Conservation (phyloP, 139 green algal species). For the Desmodesmus armatus region DNA sequence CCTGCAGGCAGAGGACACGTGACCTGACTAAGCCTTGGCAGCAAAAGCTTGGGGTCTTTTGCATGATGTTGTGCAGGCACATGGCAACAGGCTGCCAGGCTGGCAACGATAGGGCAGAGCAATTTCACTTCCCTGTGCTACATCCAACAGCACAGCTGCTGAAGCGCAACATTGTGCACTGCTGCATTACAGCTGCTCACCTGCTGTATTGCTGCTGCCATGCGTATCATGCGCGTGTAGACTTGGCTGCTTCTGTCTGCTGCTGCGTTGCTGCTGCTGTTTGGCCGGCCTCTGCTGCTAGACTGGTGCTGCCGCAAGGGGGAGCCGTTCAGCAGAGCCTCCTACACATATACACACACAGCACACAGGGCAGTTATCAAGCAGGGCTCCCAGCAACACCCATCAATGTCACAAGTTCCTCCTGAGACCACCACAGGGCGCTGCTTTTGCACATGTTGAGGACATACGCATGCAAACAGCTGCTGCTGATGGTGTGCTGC, state of each 20-base stretch:
- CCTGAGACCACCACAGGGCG: too few species aligned
- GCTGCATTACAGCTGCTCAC: conserved; percentile 20
- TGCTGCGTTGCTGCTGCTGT: conserved; percentile 6
- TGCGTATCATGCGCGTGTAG: conserved; percentile 9
- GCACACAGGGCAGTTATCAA: too few species aligned
- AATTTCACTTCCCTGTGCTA: not conserved
- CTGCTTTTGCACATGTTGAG: too few species aligned
- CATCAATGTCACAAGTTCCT: too few species aligned
- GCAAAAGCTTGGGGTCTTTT: not conserved
- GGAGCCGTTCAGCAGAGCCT: too few species aligned
- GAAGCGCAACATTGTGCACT: too few species aligned
- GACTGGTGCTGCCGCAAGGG: conserved; percentile 5
- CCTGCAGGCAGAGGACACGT: conserved; percentile 9
- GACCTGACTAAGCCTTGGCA: not conserved
- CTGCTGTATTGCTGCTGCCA: conserved; percentile 46
- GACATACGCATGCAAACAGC: too few species aligned
- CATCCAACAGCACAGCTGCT: too few species aligned
- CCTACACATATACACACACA: too few species aligned
- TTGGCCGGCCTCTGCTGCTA: conserved; percentile 21
- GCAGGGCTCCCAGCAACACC: too few species aligned
- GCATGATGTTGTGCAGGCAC: not conserved
- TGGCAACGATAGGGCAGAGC: not conserved
- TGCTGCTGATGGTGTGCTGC: conserved; percentile 11
- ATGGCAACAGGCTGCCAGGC: not conserved
- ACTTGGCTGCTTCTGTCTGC: conserved; percentile 18